These are phyloP conservation scores for Pyrenochaeta sp. DNA, from an alignment of 2,329 filamentous ascomycete genomes.

Conservation along the genomic window DNA sequence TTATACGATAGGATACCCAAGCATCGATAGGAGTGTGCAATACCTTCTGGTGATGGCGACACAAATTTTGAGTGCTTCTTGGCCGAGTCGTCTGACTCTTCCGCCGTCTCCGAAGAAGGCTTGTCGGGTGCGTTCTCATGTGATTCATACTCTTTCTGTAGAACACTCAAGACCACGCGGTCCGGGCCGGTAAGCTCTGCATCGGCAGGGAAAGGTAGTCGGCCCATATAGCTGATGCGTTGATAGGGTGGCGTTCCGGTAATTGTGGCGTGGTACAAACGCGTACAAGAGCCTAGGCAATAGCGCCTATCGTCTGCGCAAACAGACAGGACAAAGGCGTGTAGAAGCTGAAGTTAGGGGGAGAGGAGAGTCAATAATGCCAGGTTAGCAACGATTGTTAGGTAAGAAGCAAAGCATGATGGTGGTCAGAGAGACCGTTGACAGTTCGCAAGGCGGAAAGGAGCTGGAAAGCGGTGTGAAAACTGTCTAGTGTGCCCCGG, in stretches of 20 bases:
- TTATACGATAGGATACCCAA: background rate
- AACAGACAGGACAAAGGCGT: background rate
- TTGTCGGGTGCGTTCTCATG: slow-evolving; percentile 10
- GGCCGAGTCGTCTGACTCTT: slow-evolving; percentile 34
- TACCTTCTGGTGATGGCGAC: slow-evolving; percentile 43
- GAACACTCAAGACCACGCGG: slow-evolving; percentile 38
- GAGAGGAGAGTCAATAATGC: background rate
- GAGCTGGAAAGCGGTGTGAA: slow-evolving; percentile 1
- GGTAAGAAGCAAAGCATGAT: background rate
- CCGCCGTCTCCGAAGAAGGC: slow-evolving; percentile 16
- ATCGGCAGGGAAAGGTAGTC: slow-evolving; percentile 40
- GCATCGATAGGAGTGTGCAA: background rate
- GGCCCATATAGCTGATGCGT: slow-evolving; percentile 32
- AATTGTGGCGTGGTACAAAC: background rate
- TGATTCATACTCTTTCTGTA: slow-evolving; percentile 40
- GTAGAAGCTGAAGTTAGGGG: background rate
- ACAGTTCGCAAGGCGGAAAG: background rate
- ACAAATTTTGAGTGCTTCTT: slow-evolving; percentile 38
- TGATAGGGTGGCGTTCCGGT: background rate
- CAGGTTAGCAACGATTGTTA: background rate
- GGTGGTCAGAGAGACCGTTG: background rate
- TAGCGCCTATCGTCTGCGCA: background rate
- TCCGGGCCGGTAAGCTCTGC: slow-evolving; percentile 42
- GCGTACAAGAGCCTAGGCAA: background rate
- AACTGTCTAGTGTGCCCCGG: slow-evolving; percentile 1